Conservation (phyloP, 2,329 filamentous ascomycete species). For the Akanthomyces dipterigenus region DNA sequence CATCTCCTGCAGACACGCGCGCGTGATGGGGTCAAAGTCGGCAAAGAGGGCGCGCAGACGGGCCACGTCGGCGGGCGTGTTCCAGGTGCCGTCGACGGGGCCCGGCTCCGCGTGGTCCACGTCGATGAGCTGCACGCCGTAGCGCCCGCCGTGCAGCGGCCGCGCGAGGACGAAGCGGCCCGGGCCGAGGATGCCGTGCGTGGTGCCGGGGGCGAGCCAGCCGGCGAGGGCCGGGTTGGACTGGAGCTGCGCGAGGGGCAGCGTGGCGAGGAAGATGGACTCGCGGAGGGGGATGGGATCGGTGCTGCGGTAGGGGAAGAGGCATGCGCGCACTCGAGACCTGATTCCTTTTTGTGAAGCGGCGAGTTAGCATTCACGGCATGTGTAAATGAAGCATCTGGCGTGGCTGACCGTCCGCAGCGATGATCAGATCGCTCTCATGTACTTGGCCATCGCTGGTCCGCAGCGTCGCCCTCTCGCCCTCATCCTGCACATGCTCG, state of each 20-base stretch:
- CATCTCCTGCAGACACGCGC: not conserved
- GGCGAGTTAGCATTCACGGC: too few relatives aligned
- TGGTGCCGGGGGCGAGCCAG: constrained; percentile 8
- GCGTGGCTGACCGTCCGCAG: constrained; percentile 1
- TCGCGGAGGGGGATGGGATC: constrained; percentile 7
- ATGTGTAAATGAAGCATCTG: too few relatives aligned
- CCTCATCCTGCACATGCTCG: not conserved
- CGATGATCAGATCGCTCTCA: constrained; percentile 1
- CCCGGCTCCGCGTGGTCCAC: constrained; percentile 3
- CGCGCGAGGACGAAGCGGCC: constrained; percentile 9
- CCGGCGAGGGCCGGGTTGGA: not conserved
- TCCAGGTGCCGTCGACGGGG: constrained; percentile 8
- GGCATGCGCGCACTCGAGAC: not conserved
- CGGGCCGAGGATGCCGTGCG: constrained; percentile 9
- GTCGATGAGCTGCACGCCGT: constrained; percentile 9
- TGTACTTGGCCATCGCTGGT: not conserved
- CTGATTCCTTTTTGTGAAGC: constrained; percentile 2
- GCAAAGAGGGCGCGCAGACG: not conserved
- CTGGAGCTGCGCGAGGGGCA: not conserved
- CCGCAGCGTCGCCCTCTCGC: not conserved
- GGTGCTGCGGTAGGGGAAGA: constrained; percentile 1
- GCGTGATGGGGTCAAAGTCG: constrained; percentile 6
- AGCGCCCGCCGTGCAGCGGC: not conserved
- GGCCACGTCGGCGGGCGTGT: constrained; percentile 4
- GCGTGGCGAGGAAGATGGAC: constrained; percentile 6